These are phyloP conservation scores for Cryptococcus sp. DNA, from an alignment of 1,284 basidiomycete genomes.

Conservation along the genomic window DNA sequence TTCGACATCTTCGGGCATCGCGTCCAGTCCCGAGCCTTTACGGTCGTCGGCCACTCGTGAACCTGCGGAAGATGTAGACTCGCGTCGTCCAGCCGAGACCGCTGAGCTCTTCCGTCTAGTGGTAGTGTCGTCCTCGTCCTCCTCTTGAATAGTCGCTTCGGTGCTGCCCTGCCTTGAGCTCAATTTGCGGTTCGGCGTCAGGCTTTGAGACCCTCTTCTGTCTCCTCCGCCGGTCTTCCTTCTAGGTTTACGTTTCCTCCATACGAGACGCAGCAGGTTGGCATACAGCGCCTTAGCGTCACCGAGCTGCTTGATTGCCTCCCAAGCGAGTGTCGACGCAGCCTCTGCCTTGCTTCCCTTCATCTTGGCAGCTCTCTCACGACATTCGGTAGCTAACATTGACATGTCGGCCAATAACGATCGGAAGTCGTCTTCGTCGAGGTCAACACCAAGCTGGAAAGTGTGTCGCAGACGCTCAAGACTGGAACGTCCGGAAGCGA, in stretches of 20 bases:
- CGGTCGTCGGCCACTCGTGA: conserved; percentile 12
- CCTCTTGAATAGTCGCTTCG: conserved; percentile 15
- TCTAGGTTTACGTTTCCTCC: conserved; percentile 39
- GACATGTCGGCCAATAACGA: conserved; percentile 43
- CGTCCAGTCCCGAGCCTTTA: conserved; percentile 24
- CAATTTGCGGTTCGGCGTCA: not conserved
- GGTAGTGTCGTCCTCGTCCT: conserved; percentile 25
- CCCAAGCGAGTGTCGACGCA: conserved; percentile 40
- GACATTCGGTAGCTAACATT: conserved; percentile 40
- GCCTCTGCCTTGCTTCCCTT: conserved; percentile 39
- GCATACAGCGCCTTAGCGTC: conserved; percentile 48
- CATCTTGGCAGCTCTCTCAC: conserved; percentile 42
- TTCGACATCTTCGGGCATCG: conserved; percentile 23
- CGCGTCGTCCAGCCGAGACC: conserved; percentile 3
- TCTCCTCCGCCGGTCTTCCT: conserved; percentile 8
- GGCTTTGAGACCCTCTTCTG: not conserved
- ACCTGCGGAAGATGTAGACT: conserved; percentile 14
- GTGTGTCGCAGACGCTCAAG: conserved; percentile 44
- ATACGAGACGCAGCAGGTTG: conserved; percentile 40
- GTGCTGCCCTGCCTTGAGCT: not conserved
- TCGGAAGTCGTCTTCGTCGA: conserved; percentile 48
- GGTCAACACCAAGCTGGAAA: conserved; percentile 38
- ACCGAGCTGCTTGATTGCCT: conserved; percentile 42
- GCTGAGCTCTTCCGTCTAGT: not conserved
- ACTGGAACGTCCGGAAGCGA: conserved; percentile 39